A percentile compares a stretch with the other conserved stretches of the same genome.
phyloP scores from a whole-genome alignment of 2,329 filamentous ascomycete genomes.

The Sporothrix humicola region DNA sequence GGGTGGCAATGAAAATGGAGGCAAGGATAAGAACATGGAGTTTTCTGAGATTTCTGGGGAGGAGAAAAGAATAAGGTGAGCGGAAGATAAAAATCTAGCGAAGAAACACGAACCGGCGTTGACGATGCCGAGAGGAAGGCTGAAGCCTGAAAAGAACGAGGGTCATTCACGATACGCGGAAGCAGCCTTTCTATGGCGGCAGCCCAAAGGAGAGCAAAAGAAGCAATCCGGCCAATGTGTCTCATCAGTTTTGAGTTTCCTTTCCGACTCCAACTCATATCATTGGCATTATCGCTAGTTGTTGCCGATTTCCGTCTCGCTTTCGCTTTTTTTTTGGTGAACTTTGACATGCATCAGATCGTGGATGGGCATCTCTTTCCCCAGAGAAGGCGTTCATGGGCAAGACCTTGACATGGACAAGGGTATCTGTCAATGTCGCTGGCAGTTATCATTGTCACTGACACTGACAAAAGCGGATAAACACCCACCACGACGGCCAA shows the following conservation, averaged over 20 bases:
- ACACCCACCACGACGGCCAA: neutral
- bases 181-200: too few relatives aligned
- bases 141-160: neutral
- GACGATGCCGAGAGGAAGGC: conserved; percentile 7
- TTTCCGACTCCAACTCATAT: neutral
- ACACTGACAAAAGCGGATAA: neutral
- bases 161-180: neutral
- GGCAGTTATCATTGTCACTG: neutral
- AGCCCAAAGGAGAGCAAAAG: neutral
- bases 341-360: neutral
- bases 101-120: conserved; percentile 26
- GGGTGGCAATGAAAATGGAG: neutral
- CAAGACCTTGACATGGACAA: neutral
- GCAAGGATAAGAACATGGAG: neutral
- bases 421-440: neutral
- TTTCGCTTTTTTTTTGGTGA: neutral
- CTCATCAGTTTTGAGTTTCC: neutral
- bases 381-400: neutral
- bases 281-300: neutral
- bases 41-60: too few relatives aligned
- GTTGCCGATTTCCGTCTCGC: neutral
- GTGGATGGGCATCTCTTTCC: neutral
- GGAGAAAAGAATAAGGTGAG: neutral
- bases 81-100: neutral
- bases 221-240: conserved; percentile 2